Conservation (phyloP, 2,329 filamentous ascomycete species). For the Colletotrichum camelliae region DNA sequence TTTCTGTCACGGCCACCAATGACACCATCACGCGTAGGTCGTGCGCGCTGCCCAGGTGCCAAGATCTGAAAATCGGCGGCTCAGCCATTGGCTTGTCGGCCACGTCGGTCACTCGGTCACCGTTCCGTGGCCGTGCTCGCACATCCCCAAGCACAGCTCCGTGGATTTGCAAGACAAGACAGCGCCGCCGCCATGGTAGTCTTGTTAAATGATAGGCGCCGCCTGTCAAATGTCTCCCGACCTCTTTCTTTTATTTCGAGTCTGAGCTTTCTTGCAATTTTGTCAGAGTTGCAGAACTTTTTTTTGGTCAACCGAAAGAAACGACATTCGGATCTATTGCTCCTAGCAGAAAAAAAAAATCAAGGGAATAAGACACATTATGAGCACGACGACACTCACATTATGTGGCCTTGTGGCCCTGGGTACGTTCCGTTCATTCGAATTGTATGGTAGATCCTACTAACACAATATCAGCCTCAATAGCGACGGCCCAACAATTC, state of each 20-base stretch:
- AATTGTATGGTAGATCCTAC: background rate
- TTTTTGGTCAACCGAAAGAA: background rate
- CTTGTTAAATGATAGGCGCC: conserved; percentile 4
- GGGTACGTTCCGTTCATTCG: background rate
- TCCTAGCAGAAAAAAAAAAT: background rate
- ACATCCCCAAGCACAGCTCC: conserved; percentile 22
- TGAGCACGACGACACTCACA: background rate
- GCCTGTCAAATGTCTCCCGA: background rate
- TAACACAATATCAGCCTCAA: background rate
- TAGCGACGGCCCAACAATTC: conserved; percentile 10
- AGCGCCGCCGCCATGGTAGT: background rate
- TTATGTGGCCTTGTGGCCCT: conserved; percentile 1
- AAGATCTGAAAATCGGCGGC: conserved; percentile 18
- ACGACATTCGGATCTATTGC: background rate
- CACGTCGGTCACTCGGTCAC: conserved; percentile 17
- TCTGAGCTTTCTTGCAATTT: background rate
- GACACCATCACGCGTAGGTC: background rate
- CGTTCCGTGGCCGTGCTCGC: conserved; percentile 14
- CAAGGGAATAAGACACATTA: background rate
- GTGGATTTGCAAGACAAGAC: background rate
- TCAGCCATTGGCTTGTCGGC: conserved; percentile 13
- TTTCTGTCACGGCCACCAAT: background rate
- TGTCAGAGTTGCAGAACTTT: background rate
- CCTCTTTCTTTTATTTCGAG: background rate
- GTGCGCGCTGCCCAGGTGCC: background rate